Conservation (phyloP, 805 yeast genomes). For the Ogataea minuta region DNA sequence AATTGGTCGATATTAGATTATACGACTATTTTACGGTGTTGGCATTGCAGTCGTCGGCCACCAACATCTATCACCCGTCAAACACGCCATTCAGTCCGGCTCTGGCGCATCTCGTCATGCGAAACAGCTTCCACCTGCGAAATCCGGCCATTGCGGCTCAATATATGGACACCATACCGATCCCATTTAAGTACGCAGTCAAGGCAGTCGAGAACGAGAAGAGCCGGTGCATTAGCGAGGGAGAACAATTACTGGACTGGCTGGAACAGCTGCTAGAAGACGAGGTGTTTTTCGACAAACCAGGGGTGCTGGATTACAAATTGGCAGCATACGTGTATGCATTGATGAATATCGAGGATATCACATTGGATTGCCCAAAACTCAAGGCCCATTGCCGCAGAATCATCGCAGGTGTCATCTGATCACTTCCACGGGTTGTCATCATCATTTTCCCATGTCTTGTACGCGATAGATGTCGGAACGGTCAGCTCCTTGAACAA, state of each 20-base stretch:
- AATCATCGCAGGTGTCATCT: conserved; percentile 17
- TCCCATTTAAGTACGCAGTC: conserved; percentile 6
- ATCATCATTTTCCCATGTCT: conserved; percentile 53
- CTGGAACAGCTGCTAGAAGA: conserved; percentile 12
- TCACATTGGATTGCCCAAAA: conserved; percentile 10
- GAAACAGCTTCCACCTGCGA: conserved; percentile 30
- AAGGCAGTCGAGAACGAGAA: conserved; percentile 15
- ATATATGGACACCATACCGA: conserved; percentile 6
- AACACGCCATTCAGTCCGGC: conserved; percentile 5
- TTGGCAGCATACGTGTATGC: conserved; percentile 25
- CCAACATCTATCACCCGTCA: conserved; percentile 6
- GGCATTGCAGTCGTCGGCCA: conserved; percentile 5
- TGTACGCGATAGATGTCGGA: conserved; percentile 51
- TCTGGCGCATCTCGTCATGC: conserved; percentile 9
- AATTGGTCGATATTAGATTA: conserved; percentile 45
- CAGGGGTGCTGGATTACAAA: conserved; percentile 25
- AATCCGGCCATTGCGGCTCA: conserved; percentile 33
- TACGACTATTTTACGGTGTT: conserved; percentile 37
- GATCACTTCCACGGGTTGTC: conserved; percentile 60
- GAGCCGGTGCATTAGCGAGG: conserved; percentile 16
- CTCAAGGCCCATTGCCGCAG: conserved; percentile 17
- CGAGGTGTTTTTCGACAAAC: conserved; percentile 12
- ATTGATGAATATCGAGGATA: conserved; percentile 14
- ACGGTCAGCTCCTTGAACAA: conserved; percentile 46
- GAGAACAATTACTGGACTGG: conserved; percentile 13